Conservation (phyloP, 495 filamentous ascomycete species). For the Cladorrhinum samala region DNA sequence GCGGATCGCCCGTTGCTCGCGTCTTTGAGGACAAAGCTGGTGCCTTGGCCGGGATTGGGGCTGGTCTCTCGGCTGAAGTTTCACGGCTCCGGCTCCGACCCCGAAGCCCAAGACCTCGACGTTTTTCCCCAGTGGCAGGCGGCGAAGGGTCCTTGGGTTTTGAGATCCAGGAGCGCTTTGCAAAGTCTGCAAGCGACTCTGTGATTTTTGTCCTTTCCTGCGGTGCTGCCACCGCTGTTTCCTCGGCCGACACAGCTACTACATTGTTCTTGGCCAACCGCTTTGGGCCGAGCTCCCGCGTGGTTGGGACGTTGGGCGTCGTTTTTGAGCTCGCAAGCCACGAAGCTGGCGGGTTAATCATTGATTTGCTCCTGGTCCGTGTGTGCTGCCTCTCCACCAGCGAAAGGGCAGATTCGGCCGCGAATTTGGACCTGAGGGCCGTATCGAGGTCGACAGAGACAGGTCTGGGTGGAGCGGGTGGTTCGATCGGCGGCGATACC, state of each 20-base stretch:
- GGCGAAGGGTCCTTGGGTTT: conserved; percentile 59
- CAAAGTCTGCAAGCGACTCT: conserved; percentile 60
- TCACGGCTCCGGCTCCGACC: no score
- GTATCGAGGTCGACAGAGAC: not conserved
- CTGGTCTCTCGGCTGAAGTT: conserved; percentile 8
- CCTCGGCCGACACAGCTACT: conserved; percentile 4
- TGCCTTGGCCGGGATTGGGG: conserved; percentile 24
- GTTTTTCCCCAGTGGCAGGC: conserved; percentile 22
- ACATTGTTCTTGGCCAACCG: conserved; percentile 23
- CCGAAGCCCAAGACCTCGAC: not conserved
- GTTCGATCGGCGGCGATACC: conserved; percentile 1
- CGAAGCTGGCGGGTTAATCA: conserved; percentile 38
- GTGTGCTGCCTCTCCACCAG: conserved; percentile 22
- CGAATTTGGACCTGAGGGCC: conserved; percentile 5
- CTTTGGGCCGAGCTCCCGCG: conserved; percentile 15
- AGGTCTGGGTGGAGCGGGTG: conserved; percentile 11
- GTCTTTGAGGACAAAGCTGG: no score
- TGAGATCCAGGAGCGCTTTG: conserved; percentile 61
- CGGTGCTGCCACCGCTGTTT: conserved; percentile 7
- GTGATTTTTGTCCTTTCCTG: conserved; percentile 36
- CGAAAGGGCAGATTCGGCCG: conserved; percentile 4
- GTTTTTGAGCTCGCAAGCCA: conserved; percentile 41
- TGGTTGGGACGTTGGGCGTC: conserved; percentile 24
- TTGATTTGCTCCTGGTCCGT: conserved; percentile 30
- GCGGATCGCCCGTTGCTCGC: conserved; percentile 10